Base-by-base conservation (phyloP, 164 flowering plant species). In the Magnolia kwangsiensis region DNA sequence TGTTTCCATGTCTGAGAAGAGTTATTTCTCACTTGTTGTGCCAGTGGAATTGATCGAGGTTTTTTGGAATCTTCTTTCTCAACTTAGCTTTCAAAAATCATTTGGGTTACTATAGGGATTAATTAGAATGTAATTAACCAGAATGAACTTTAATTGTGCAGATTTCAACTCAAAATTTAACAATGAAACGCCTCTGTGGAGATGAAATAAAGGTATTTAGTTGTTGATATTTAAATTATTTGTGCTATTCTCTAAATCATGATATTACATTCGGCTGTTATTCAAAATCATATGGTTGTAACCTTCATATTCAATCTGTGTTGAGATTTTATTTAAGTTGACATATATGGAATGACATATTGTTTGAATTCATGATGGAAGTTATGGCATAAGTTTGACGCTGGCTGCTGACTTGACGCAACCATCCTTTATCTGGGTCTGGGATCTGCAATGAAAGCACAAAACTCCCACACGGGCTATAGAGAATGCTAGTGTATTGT, bases 171-270 rank as follows among this genome's bases (percentile, higher is more conserved):
- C 98, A 95, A 80, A 90, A 90, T 74, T 83, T 95, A 82, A 90
- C 86, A 8, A 88, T 95, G 92, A 93, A 87, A 85, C 95, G 99
- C 71, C 96, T 95, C 68, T 89, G 94, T 8, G 99, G 99, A 67
- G 71, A 91, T 86, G 97, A 95, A 73, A 92, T 95, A 81, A 93
- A 85, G 96, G 99, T 93, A 82, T 16, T 69, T 63, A 9, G 5
- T 14, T 74, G 27, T 71, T 78, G 49, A 58, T 14, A 23, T 71
- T 18, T 50, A 0, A 50, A 75, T 19, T 50, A 45, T 55, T 19
- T 23, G 71, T 27, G 29, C 29, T 29, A 27, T 18, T 68, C 51
- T 16, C 50, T 20, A 27, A 51, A 55, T 72, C 14, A 37, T 51
- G 74, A 27, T 4, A 55, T 72, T 50, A 29, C 58, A 55, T 51